Evolutionary conservation across 257 asterid genomes (phyloP), one percentile per base, ranked within the genome.

Genomic region (Striga asiatica): DNA sequence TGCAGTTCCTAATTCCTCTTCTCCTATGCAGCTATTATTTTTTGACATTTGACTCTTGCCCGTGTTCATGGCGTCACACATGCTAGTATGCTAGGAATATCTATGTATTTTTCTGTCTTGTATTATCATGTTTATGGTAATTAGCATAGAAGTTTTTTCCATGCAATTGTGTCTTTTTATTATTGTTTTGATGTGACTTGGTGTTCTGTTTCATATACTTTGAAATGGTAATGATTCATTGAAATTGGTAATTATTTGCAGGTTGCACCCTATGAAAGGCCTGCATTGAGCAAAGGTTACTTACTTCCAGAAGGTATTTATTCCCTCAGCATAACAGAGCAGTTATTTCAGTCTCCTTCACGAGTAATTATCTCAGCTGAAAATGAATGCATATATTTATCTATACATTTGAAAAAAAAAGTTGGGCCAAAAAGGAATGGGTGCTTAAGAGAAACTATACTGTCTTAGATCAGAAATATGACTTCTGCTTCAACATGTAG

Each of bases 181-280:
- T 17, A 22, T 61, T 11, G n/a, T 20, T 43, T 24, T 49, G 18
- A 13, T 51, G 20, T 51, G 50, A 45, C 62, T 22, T 19, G 23
- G 50, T 31, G 31, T 5, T 13, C 8, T 59, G 42, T 54, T 54
- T 37, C 5, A 7, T 60, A 20, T 3, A 20, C 32, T 37, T 55
- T 18, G 23, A 67, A 48, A 43, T 54, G 45, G 29, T 35, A n/a
- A n/a, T n/a, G n/a, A n/a, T n/a, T n/a, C n/a, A 21, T 21, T 38
- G 54, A 50, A 66, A 47, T 38, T 56, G 37, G 35, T 61, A 35
- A 13, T 19, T 38, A 0, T 61, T 61, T 78, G 73, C 67, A 88
- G 97, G 91, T 82, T 76, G 92, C 93, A 29, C 97, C 97, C 19
- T 88, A 88, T 69, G 94, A 88, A 77, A 81, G 94, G 67, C 97